Evolutionary conservation across 1,284 basidiomycete genomes (phyloP), one percentile per base, ranked within the genome.

Genomic region (Malassezia globosa): DNA sequence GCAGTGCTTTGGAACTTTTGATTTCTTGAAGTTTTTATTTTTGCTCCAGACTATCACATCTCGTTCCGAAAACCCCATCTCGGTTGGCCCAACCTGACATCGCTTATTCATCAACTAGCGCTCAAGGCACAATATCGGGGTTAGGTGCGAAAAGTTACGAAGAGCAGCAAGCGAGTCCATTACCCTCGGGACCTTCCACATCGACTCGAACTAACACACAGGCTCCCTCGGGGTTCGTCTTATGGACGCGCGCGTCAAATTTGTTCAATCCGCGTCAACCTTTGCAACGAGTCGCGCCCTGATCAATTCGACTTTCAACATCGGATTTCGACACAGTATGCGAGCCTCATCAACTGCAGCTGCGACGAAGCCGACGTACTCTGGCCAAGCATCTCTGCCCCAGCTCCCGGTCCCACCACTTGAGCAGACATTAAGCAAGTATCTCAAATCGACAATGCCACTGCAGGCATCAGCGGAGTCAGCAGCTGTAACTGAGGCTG

Each of bases 361-460:
- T 19, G 16, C 29, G 29, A 14, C 48, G 5, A 49, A 48, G 37
- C 62, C 59, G 43, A 57, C 61, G 53, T 62, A 59, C 47, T 49
- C 58, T 42, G 64, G 61, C n/a, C 68, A 71, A 54, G 46, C 48
- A 21, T 46, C 58, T 31, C 60, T 71, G 44, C 66, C 68, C 31
- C 58, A 64, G 19, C 60, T 71, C 5, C 68, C 68, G 42, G 68
- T 71, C 3, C 68, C 68, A 13, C 19, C 49, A 26, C 59, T 71
- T 42, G 61, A 69, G 44, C 59, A 66, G 51, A 71, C 68, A 13
- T 33, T 69, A 25, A 29, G 49, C 11, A 68, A 68, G 54, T 71
- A 69, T 51, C 52, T 66, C 19, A 51, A 59, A 29, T 59, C 48
- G 26, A 71, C 66, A 16, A 34, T 64, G 8, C 68, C 68, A 2